These are phyloP conservation scores for Tephrocybe sp. DNA, from an alignment of 768 basidiomycete genomes.

Conservation along the genomic window DNA sequence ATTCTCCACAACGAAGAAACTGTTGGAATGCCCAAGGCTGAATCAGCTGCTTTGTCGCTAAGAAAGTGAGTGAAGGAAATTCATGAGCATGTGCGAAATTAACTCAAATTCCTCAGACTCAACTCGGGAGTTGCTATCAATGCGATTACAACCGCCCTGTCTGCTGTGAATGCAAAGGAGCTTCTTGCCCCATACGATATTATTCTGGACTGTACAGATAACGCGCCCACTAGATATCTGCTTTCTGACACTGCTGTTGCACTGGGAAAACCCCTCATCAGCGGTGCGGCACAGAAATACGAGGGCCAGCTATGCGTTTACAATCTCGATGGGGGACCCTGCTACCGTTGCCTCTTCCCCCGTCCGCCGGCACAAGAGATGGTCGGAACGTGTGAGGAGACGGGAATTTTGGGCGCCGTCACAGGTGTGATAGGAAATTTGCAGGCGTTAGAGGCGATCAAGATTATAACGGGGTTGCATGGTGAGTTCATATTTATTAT, in stretches of 20 bases:
- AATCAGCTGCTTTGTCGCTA: constrained; percentile 75
- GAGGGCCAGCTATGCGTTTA: constrained; percentile 83
- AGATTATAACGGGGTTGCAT: constrained; percentile 33
- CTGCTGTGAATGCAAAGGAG: constrained; percentile 60
- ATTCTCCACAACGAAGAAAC: constrained; percentile 80
- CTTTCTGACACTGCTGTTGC: constrained; percentile 83
- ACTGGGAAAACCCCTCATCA: constrained; percentile 48
- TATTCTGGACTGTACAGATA: constrained; percentile 40
- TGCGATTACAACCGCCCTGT: constrained; percentile 51
- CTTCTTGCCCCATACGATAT: constrained; percentile 31
- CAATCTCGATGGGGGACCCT: constrained; percentile 76
- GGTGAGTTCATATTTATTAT: background rate
- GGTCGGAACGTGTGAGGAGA: constrained; percentile 81
- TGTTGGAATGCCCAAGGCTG: constrained; percentile 77
- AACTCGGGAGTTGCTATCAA: constrained; percentile 71
- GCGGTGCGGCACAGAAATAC: constrained; percentile 79
- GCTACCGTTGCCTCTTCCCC: constrained; percentile 94
- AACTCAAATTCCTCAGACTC: constrained; percentile 46
- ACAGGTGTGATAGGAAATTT: constrained; percentile 88
- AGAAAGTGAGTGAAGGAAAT: constrained; percentile 44
- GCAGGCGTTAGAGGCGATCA: constrained; percentile 89
- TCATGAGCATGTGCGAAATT: background rate
- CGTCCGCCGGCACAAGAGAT: constrained; percentile 64
- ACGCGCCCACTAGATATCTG: constrained; percentile 88
- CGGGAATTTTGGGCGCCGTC: constrained; percentile 85